Percentiles rank a stretch among this genome's conserved stretches.
These are phyloP conservation scores for Protomyces inundatus DNA, from an alignment of 1,139 yeast species.

Conservation along the genomic window DNA sequence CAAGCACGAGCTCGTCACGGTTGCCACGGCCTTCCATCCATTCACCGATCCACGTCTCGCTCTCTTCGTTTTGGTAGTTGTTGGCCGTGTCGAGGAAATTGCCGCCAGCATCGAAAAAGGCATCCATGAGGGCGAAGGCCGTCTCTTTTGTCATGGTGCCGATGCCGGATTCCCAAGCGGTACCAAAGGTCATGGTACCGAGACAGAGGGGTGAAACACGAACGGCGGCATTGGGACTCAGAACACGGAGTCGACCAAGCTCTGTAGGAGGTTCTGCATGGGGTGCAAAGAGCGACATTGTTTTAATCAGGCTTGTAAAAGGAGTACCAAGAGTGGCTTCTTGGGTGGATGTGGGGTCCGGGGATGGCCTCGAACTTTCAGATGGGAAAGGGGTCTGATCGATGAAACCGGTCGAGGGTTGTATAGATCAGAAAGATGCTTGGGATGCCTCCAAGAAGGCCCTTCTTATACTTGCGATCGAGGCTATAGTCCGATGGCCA, in stretches of 20 bases:
- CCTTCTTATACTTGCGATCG: no score
- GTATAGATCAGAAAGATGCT: no score
- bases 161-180: conserved; percentile 32
- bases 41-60: conserved; percentile 31
- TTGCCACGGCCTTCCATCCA: conserved; percentile 32
- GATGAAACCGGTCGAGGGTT: no score
- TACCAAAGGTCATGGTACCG: conserved; percentile 36
- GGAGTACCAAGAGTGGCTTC: no score
- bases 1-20: conserved; percentile 32
- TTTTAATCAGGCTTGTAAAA: no score
- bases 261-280: conserved; percentile 32
- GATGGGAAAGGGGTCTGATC: no score
- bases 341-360: no score
- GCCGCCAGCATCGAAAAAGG: conserved; percentile 34
- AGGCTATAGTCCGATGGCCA: no score
- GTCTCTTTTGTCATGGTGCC: conserved; percentile 33
- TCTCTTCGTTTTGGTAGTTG: conserved; percentile 33
- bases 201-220: conserved; percentile 35
- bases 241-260: conserved; percentile 30
- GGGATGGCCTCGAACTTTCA: no score
- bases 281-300: conserved; percentile 25
- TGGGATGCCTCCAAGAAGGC: no score
- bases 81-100: conserved; percentile 36
- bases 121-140: conserved; percentile 34
- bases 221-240: conserved; percentile 35